Evolutionary conservation across 2,329 filamentous ascomycete species (phyloP).

Genomic region (Paracoccidioides brasiliensis): DNA sequence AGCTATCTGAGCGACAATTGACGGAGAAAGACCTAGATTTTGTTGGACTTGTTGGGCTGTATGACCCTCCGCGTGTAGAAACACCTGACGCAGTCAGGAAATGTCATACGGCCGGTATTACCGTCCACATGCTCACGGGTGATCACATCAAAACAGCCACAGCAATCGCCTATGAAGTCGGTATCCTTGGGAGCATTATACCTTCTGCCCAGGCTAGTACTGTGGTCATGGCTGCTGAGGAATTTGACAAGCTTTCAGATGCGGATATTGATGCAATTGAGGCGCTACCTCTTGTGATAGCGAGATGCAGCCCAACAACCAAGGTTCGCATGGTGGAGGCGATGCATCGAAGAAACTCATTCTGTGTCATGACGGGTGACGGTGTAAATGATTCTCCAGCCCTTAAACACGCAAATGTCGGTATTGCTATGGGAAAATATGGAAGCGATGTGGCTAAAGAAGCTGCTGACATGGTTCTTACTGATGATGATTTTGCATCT

Average conservation of each 20-base stretch:
- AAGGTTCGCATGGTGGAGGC: slow-evolving; percentile 69
- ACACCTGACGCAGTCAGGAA: slow-evolving; percentile 54
- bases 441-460: slow-evolving; percentile 70
- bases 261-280: slow-evolving; percentile 49
- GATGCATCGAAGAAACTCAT: slow-evolving; percentile 40
- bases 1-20: slow-evolving; percentile 39
- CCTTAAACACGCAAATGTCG: slow-evolving; percentile 62
- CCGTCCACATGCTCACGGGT: slow-evolving; percentile 65
- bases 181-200: slow-evolving; percentile 41
- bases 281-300: slow-evolving; percentile 38
- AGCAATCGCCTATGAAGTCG: slow-evolving; percentile 65
- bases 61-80: slow-evolving; percentile 66
- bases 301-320: slow-evolving; percentile 38
- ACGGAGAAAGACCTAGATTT: slow-evolving; percentile 55
- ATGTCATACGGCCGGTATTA: slow-evolving; percentile 56
- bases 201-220: slow-evolving; percentile 46
- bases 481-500: slow-evolving; percentile 66
- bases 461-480: slow-evolving; percentile 38
- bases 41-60: slow-evolving; percentile 64
- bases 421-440: slow-evolving; percentile 64
- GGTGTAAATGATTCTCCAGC: slow-evolving; percentile 69
- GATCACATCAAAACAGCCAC: slow-evolving; percentile 62
- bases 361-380: slow-evolving; percentile 69
- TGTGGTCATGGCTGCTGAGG: slow-evolving; percentile 55
- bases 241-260: slow-evolving; percentile 61